A percentile compares a stretch with the other conserved stretches of the same genome.
phyloP scores from a whole-genome alignment of 176 grass and related monocot genomes.

The Zoysia pacifica region DNA sequence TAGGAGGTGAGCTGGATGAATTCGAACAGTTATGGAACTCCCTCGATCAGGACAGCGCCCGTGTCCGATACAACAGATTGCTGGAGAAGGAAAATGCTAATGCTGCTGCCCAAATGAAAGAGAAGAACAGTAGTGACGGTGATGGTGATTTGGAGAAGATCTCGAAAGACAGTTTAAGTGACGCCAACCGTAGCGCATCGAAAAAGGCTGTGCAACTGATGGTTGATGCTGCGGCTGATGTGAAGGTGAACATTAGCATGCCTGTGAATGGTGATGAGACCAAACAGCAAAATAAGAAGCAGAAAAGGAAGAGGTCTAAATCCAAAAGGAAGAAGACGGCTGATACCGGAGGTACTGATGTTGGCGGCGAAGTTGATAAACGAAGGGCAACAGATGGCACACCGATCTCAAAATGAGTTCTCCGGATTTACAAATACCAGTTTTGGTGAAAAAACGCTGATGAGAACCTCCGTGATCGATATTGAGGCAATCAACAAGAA shows the following conservation, averaged over 20 bases:
- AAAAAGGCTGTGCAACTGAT: conserved; percentile 12
- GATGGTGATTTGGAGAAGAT: conserved; percentile 31
- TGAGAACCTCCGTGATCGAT: neutral
- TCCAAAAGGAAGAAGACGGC: conserved; percentile 37
- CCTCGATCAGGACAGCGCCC: conserved; percentile 43
- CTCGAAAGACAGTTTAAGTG: conserved; percentile 23
- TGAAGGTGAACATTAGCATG: conserved; percentile 22
- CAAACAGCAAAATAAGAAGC: conserved; percentile 43
- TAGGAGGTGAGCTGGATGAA: conserved; percentile 8
- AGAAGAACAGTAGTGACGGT: neutral
- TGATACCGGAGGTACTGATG: neutral
- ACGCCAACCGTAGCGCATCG: neutral
- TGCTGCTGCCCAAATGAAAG: conserved; percentile 34
- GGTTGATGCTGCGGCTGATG: conserved; percentile 2
- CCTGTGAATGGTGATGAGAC: conserved; percentile 12
- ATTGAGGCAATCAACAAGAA: neutral
- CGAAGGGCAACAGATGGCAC: conserved; percentile 22
- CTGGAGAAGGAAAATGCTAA: conserved; percentile 41
- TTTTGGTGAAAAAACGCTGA: conserved; percentile 2
- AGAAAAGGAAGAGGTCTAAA: conserved; percentile 43
- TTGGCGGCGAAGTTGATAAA: conserved; percentile 21
- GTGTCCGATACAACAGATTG: conserved; percentile 39
- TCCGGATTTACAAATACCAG: neutral
- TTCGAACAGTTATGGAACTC: conserved; percentile 38
- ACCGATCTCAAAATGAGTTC: conserved; percentile 8